Percentiles rank a stretch among this genome's conserved stretches.
Conservation (phyloP, 805 yeast genomes). For the Ascoidea tarda region DNA sequence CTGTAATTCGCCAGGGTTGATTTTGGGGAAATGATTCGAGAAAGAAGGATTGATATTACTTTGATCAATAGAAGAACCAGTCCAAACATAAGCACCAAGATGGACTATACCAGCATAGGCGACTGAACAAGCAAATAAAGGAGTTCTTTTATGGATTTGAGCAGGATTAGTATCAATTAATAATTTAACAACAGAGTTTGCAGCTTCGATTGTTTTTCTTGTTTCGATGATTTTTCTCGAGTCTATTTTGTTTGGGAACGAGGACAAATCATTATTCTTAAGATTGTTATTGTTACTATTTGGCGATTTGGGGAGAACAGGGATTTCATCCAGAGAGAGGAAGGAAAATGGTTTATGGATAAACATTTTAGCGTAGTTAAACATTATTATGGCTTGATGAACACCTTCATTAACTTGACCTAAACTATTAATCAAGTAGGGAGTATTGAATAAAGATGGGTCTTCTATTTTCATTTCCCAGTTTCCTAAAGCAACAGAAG, state of each 20-base stretch:
- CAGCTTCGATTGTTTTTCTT: slow-evolving; percentile 38
- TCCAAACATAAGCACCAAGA: slow-evolving; percentile 39
- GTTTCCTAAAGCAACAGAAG: slow-evolving; percentile 32
- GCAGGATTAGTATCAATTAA: slow-evolving; percentile 33
- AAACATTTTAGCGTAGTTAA: slow-evolving; percentile 37
- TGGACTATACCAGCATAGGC: slow-evolving; percentile 40
- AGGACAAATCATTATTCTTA: slow-evolving; percentile 12
- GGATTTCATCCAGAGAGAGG: slow-evolving; percentile 14
- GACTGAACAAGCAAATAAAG: slow-evolving; percentile 36
- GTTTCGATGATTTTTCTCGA: slow-evolving; percentile 36
- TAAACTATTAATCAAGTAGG: slow-evolving; percentile 25
- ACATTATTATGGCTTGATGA: slow-evolving; percentile 32
- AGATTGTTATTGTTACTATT: slow-evolving; percentile 15
- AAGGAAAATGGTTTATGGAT: slow-evolving; percentile 40
- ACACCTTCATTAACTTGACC: slow-evolving; percentile 40
- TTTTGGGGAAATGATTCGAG: slow-evolving; percentile 8
- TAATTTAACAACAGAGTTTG: slow-evolving; percentile 31
- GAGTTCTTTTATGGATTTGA: slow-evolving; percentile 29
- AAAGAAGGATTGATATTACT: background rate
- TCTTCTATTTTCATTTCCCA: slow-evolving; percentile 34
- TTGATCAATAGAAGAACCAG: slow-evolving; percentile 21
- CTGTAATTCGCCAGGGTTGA: slow-evolving; percentile 23
- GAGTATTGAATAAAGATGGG: slow-evolving; percentile 24
- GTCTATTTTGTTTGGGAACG: slow-evolving; percentile 20
- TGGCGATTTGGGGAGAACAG: slow-evolving; percentile 10